These are phyloP conservation scores for Phytophthora tentaculata DNA, from an alignment of 352 stramenopile genomes.

Conservation along the genomic window DNA sequence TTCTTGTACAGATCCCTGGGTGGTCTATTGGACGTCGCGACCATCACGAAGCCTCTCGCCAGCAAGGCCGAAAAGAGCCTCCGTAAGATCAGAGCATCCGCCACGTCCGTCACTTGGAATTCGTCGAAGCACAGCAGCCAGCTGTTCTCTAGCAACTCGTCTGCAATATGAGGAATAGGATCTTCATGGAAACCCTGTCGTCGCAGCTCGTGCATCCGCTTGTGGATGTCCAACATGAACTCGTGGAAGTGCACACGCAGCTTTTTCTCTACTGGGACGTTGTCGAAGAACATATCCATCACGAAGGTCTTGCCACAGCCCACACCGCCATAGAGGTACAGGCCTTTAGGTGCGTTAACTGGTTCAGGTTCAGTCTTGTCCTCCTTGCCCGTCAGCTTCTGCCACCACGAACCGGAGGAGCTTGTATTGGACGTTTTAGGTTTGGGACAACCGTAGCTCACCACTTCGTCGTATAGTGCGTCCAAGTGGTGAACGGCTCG, in stretches of 20 bases:
- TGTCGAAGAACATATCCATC: constrained; percentile 97
- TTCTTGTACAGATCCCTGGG: constrained; percentile 96
- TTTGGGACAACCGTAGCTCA: constrained; percentile 59
- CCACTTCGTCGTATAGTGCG: constrained; percentile 57
- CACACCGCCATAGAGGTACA: constrained; percentile 97
- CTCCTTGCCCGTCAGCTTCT: constrained; percentile 48
- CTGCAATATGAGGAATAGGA: constrained; percentile 84
- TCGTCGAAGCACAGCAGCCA: constrained; percentile 98
- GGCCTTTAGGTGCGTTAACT: constrained; percentile 79
- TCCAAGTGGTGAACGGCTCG: constrained; percentile 73
- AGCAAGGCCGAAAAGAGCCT: constrained; percentile 95
- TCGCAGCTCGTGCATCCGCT: constrained; percentile 94
- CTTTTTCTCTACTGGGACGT: constrained; percentile 78
- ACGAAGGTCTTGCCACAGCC: constrained; percentile 97
- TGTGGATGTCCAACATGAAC: constrained; percentile 98
- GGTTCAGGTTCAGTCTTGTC: constrained; percentile 12
- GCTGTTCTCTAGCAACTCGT: constrained; percentile 85
- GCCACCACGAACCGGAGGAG: constrained; percentile 55
- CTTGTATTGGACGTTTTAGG: background rate
- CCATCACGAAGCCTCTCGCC: constrained; percentile 92
- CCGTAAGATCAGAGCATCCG: constrained; percentile 95
- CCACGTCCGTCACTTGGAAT: constrained; percentile 98
- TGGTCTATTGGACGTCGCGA: constrained; percentile 96
- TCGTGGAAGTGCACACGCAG: constrained; percentile 97
- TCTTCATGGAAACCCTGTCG: constrained; percentile 83